Evolutionary conservation across 2,329 filamentous ascomycete species (phyloP).

Genomic region (Rutstroemia sp.): DNA sequence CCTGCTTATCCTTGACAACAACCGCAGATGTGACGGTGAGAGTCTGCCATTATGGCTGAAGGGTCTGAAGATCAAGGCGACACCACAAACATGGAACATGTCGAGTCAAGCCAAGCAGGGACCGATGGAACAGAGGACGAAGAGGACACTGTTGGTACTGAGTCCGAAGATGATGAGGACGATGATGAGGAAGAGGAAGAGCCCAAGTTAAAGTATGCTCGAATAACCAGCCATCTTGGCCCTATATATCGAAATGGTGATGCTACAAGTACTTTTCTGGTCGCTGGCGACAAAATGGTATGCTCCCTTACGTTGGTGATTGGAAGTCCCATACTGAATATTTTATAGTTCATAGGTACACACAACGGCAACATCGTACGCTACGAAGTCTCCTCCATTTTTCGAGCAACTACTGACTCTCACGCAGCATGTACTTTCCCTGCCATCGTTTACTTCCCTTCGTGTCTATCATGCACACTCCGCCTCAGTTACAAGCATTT

Average conservation of each 20-base stretch:
- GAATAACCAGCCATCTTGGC: slow-evolving; percentile 71
- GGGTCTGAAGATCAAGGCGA: slow-evolving; percentile 25
- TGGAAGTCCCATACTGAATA: slow-evolving; percentile 26
- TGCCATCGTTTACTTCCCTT: slow-evolving; percentile 74
- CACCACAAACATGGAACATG: slow-evolving; percentile 16
- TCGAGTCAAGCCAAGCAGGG: slow-evolving; percentile 18
- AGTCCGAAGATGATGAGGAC: slow-evolving; percentile 35
- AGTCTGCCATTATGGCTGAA: slow-evolving; percentile 28
- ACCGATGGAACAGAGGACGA: slow-evolving; percentile 17
- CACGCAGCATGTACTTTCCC: slow-evolving; percentile 69
- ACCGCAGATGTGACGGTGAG: slow-evolving; percentile 26
- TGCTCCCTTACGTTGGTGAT: slow-evolving; percentile 18
- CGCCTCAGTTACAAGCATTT: slow-evolving; percentile 82
- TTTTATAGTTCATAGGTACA: slow-evolving; percentile 71
- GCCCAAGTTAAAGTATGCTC: slow-evolving; percentile 85
- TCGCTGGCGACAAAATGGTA: slow-evolving; percentile 96
- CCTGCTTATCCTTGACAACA: slow-evolving; percentile 16
- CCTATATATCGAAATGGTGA: slow-evolving; percentile 90
- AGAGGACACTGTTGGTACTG: slow-evolving; percentile 30
- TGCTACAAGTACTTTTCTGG: slow-evolving; percentile 83
- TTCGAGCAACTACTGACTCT: slow-evolving; percentile 22
- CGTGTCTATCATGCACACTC: slow-evolving; percentile 89
- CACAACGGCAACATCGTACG: slow-evolving; percentile 94
- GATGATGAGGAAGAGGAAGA: slow-evolving; percentile 63
- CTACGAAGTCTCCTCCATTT: slow-evolving; percentile 20